Evolutionary conservation across 1,284 basidiomycete species (phyloP), one percentile per base, ranked within the genome.

Genomic region (Cutaneotrichosporon sp.): DNA sequence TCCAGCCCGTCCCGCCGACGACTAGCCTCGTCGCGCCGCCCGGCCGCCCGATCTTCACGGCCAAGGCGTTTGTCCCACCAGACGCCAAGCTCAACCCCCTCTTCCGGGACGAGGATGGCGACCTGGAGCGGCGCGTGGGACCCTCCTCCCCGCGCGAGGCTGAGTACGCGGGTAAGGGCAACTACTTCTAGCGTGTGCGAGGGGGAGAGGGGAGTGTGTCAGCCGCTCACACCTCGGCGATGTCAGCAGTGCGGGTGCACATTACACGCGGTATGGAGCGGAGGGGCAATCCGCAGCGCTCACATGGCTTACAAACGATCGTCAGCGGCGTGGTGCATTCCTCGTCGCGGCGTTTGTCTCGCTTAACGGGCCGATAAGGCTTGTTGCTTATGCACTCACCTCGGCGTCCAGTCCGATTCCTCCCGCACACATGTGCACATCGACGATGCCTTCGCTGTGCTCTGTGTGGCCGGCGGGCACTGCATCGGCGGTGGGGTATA

Each of bases 1-100:
- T 95, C 74, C 88, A 95, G 71, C 86, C 90, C 0, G 84, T 99
- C 18, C 91, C 93, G 0, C 76, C 85, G 1, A 83, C 87, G 46
- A 78, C 85, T 1, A 87, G 89, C 18, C 81, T 99, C 22, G 87
- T 89, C 18, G 86, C 95, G 64, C 94, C 95, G 0, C 86, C 89
- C 0, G 95, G 97, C 0, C 82, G 89, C 45, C 83, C 89, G 18
- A 94, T 90, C 0, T 86, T 95, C 22, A 74, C 84, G 0, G 73
- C 85, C 1, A 92, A 89, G 71, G 72, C 84, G 3, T 99, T 85
- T 73, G 69, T 72, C 1, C 85, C 85, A 10, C 90, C 92, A 0
- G 72, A 79, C 24, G 89, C 91, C 18, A 84, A 86, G 1, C 93
- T 83, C 63, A 72, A 71, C 4, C 71, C 79, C 13, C 60, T 56